Evolutionary conservation across 495 filamentous ascomycete genomes (phyloP).

Genomic region (Corynascus novoguineensis): DNA sequence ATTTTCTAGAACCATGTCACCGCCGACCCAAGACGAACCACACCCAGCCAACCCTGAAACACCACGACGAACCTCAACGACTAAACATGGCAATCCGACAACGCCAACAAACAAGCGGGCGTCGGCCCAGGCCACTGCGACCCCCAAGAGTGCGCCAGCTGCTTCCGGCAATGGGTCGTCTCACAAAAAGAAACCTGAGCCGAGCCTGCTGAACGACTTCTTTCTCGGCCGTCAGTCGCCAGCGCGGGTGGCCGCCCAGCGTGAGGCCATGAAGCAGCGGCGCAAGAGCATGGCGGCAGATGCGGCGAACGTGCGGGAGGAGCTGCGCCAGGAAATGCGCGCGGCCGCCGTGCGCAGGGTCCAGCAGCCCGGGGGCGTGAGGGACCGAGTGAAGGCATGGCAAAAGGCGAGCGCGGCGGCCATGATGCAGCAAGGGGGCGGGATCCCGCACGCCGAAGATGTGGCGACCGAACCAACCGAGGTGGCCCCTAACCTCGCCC

Average conservation of each 20-base stretch:
- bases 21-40: slow-evolving; percentile 24
- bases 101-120: slow-evolving; percentile 26
- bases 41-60: slow-evolving; percentile 15
- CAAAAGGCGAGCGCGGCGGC: slow-evolving; percentile 62
- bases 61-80: slow-evolving; percentile 16
- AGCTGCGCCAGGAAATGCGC: slow-evolving; percentile 46
- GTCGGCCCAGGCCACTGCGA: slow-evolving; percentile 21
- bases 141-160: slow-evolving; percentile 41
- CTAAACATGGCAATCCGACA: slow-evolving; percentile 25
- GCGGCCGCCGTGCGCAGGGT: slow-evolving; percentile 42
- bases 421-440: slow-evolving; percentile 34
- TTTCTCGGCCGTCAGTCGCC: slow-evolving; percentile 49
- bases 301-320: slow-evolving; percentile 33
- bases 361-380: slow-evolving; percentile 50
- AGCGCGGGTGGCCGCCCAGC: slow-evolving; percentile 37
- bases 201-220: slow-evolving; percentile 50
- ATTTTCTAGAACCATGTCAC: slow-evolving; percentile 27
- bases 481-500: slow-evolving; percentile 38
- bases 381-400: slow-evolving; percentile 68
- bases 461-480: slow-evolving; percentile 42
- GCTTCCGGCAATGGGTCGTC: slow-evolving; percentile 23
- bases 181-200: slow-evolving; percentile 35
- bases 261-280: slow-evolving; percentile 35
- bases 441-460: slow-evolving; percentile 34
- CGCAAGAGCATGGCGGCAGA: slow-evolving; percentile 39